Percentiles rank a stretch among this genome's conserved stretches.
Evolutionary conservation across 176 grass and related monocot species (phyloP).

Genomic region (Themeda triandra): DNA sequence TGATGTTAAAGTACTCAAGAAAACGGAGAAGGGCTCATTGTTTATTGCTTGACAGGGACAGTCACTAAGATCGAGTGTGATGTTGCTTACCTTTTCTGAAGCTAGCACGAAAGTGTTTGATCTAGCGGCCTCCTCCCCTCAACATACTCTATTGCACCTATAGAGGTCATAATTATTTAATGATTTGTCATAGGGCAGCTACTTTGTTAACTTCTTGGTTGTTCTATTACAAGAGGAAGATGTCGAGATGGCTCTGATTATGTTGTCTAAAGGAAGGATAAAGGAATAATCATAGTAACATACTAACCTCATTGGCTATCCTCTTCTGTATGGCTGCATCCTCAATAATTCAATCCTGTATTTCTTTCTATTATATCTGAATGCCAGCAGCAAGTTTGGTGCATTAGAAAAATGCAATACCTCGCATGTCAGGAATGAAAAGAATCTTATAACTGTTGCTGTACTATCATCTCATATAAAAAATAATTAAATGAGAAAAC

Average conservation of each 20-base stretch:
- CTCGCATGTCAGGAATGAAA: conserved; percentile 9
- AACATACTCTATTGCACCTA: conserved; percentile 23
- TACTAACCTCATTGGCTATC: conserved; percentile 29
- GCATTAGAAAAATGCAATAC: conserved; percentile 7
- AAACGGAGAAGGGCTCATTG: conserved; percentile 33
- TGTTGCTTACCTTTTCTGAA: conserved; percentile 35
- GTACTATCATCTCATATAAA: conserved; percentile 22
- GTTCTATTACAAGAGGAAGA: conserved; percentile 62
- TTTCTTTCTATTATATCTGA: conserved; percentile 25
- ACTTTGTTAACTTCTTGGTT: conserved; percentile 30
- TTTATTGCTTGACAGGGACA: conserved; percentile 48
- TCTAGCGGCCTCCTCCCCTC: neutral
- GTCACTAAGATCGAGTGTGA: conserved; percentile 37
- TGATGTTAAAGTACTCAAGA: conserved; percentile 30
- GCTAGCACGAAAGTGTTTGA: conserved; percentile 20
- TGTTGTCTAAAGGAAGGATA: conserved; percentile 43
- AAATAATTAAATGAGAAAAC: neutral
- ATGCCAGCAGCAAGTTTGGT: conserved; percentile 17
- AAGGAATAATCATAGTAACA: conserved; percentile 38
- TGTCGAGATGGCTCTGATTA: conserved; percentile 41
- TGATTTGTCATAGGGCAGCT: conserved; percentile 13
- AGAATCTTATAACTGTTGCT: conserved; percentile 3
- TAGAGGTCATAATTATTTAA: conserved; percentile 37
- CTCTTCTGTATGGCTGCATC: conserved; percentile 39
- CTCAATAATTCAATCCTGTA: neutral